Conservation (phyloP, 148 eudicot species). For the Rhododendron molle region DNA sequence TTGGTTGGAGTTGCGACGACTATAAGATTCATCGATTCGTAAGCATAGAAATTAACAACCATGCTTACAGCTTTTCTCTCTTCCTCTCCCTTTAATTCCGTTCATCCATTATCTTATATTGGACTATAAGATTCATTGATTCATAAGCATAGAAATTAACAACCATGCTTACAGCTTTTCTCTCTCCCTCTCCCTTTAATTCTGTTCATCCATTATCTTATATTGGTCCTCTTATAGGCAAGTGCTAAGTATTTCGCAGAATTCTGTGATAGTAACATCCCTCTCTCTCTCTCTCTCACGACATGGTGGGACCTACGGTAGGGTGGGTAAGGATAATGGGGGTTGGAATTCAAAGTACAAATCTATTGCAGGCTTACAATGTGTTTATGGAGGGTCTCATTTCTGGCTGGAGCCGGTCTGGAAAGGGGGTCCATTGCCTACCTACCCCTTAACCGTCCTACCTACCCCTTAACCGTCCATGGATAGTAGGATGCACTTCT, state of each 20-base stretch:
- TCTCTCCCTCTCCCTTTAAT: neutral
- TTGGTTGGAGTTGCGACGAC: neutral
- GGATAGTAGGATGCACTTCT: neutral
- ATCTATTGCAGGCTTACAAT: neutral
- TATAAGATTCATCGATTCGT: neutral
- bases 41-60: neutral
- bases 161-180: neutral
- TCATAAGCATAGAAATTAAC: neutral
- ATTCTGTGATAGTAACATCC: neutral
- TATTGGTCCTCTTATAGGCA: neutral
- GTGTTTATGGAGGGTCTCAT: neutral
- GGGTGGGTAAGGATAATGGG: neutral
- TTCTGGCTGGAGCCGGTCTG: neutral
- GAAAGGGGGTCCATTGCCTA: neutral
- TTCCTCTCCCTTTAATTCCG: neutral
- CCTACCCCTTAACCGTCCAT: neutral
- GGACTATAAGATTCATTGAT: neutral
- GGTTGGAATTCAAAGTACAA: neutral
- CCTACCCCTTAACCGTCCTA: neutral
- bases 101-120: neutral
- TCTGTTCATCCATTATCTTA: neutral
- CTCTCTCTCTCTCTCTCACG: neutral
- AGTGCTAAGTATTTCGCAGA: neutral
- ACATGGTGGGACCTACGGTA: neutral
- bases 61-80: neutral